Evolutionary conservation across 176 grass and related monocot genomes (phyloP).

Genomic region (Rhynchospora tenuis): DNA sequence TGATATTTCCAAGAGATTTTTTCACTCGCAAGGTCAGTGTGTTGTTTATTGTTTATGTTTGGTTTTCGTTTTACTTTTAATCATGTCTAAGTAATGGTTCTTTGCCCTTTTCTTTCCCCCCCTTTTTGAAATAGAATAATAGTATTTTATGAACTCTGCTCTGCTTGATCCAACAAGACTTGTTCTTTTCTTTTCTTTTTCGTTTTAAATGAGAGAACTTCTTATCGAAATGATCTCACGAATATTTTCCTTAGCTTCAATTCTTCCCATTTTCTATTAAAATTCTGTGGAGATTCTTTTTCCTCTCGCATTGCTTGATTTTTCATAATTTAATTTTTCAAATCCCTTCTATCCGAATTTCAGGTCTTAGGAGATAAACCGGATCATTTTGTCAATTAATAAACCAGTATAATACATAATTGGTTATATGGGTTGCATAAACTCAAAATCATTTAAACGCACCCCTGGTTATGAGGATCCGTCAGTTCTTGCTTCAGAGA

Average conservation of each 20-base stretch:
- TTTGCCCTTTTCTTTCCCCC: too few species aligned
- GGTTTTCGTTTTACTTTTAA: background rate
- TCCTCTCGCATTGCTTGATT: background rate
- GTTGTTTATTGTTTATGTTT: background rate
- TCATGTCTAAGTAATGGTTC: too few species aligned
- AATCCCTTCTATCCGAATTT: background rate
- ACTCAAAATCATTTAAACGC: conserved; percentile 36
- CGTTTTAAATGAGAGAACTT: background rate
- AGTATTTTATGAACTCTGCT: too few species aligned
- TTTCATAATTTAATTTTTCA: background rate
- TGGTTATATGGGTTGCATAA: conserved; percentile 49
- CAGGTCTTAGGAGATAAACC: background rate
- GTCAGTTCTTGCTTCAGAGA: conserved; percentile 44
- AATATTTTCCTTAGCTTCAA: background rate
- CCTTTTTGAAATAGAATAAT: too few species aligned
- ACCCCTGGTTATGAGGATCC: conserved; percentile 41
- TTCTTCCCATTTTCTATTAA: background rate
- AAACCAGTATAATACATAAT: background rate
- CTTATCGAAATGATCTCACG: background rate
- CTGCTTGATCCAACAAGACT: background rate
- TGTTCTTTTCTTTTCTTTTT: background rate
- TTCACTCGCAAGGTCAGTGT: background rate
- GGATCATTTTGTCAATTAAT: background rate
- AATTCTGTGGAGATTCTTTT: background rate
- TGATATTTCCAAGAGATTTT: background rate